phyloP scores from a whole-genome alignment of 2,329 filamentous ascomycete genomes.

The Colletotrichum sp. region DNA sequence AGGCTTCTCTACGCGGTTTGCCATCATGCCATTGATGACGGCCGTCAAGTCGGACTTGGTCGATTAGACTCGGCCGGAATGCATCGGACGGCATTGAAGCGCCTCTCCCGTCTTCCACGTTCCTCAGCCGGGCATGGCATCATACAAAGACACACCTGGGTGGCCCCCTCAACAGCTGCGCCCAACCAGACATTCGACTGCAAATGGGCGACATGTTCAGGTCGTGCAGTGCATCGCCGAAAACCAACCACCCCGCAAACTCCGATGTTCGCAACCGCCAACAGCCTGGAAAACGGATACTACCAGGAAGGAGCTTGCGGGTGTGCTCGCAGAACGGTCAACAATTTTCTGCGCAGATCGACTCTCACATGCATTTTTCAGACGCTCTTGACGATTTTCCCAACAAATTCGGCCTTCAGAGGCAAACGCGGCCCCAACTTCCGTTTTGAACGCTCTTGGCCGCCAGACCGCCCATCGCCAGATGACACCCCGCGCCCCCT shows the following conservation, averaged over 20 bases:
- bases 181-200: background rate
- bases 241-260: background rate
- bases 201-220: background rate
- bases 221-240: background rate
- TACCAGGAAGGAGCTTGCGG: conserved; percentile 8
- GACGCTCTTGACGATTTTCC: background rate
- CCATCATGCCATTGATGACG: background rate
- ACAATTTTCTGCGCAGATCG: conserved; percentile 9
- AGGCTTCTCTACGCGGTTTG: background rate
- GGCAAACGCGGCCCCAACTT: conserved; percentile 18
- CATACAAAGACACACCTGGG: background rate
- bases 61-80: background rate
- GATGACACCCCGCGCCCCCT: conserved; percentile 10
- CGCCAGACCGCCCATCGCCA: conserved; percentile 22
- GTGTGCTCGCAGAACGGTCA: conserved; percentile 2
- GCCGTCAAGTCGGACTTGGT: background rate
- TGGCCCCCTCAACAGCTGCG: background rate
- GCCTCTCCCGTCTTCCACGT: background rate
- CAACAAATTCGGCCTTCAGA: conserved; percentile 20
- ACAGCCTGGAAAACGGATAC: background rate
- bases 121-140: background rate
- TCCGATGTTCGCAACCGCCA: background rate
- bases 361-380: conserved; percentile 19
- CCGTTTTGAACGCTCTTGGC: conserved; percentile 20
- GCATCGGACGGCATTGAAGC: background rate